A percentile compares a stretch with the other conserved stretches of the same genome.
phyloP scores from a whole-genome alignment of 148 eudicot genomes.

The Chenopodium suecicum region DNA sequence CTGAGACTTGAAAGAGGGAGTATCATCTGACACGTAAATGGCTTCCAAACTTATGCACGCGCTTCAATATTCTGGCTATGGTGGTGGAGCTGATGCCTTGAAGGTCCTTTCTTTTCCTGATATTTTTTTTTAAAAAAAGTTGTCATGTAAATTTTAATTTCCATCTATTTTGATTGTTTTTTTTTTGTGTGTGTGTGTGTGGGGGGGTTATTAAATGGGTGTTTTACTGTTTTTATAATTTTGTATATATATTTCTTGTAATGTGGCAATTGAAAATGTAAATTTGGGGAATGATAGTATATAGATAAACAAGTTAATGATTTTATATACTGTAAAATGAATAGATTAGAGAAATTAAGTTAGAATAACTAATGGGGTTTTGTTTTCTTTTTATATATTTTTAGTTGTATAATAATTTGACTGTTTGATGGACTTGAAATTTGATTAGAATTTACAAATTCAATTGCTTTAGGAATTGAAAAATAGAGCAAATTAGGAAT shows the following conservation, averaged over 20 bases:
- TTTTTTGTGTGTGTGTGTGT: too few species aligned
- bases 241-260: too few species aligned
- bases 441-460: not conserved
- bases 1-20: too few species aligned
- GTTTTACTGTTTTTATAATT: too few species aligned
- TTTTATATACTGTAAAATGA: too few species aligned
- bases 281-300: too few species aligned
- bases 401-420: not conserved
- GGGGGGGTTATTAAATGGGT: too few species aligned
- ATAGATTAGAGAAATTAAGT: not conserved
- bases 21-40: conserved; percentile 2
- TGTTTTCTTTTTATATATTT: too few species aligned
- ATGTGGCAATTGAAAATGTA: too few species aligned
- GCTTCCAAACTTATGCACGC: conserved; percentile 15
- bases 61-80: conserved; percentile 28
- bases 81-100: conserved; percentile 26
- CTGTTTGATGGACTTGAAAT: not conserved
- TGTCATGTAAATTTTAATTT: not conserved
- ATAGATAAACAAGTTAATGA: too few species aligned
- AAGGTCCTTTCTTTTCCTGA: conserved; percentile 5
- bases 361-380: not conserved
- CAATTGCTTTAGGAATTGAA: not conserved
- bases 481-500: not conserved
- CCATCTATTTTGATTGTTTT: too few species aligned
- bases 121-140: not conserved